Base-by-base conservation (phyloP, 305 asterid genomes). In the Fraxinus baroniana region DNA sequence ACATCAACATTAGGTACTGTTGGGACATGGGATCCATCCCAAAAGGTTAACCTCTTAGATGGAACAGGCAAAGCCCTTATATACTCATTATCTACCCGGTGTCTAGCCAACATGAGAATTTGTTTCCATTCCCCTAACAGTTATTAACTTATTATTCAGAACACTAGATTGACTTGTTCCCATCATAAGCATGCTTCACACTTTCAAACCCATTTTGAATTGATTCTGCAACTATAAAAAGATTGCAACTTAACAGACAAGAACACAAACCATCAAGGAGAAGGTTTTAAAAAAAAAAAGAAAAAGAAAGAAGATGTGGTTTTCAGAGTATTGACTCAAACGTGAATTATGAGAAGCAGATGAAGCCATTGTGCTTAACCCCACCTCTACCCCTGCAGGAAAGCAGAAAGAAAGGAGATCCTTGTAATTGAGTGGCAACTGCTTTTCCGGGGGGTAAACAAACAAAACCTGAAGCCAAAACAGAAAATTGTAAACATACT, bases 401-500 rank as follows among this genome's bases (percentile, higher is more conserved):
- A 97, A 97, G 87, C 99, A 97, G 88, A 94, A 97, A 4, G 98
- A 97, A 74, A 97, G 94, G 80, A 97, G 98, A 91, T 97, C 98
- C 94, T 92, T 94, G 90, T 91, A 91, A 84, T 93, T 94, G 78
- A 97, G 91, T 15, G 99, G 99, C 86, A 94, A 88, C 89, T 93
- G 94, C 82, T 97, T 97, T 79, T 95, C 98, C n/a, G 98, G 98
- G 46, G 99, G 99, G 91, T 97, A 97, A 79, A 93, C 98, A 86
- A 97, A 95, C 88, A 97, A 87, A 88, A 97, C 98, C 98, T 97
- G 92, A 84, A 91, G 76, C 77, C 88, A 80, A 75, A 78, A 73
- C 33, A 79, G 71, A 81, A 79, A 76, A 78, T 57, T 20, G 49
- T 36, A 79, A 37, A 57, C 64, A 37, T 35, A 37, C 41, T 37